Percentiles rank a stretch among this genome's conserved stretches.
Evolutionary conservation across 2,329 filamentous ascomycete species (phyloP).

Genomic region (Talaromyces sp.): DNA sequence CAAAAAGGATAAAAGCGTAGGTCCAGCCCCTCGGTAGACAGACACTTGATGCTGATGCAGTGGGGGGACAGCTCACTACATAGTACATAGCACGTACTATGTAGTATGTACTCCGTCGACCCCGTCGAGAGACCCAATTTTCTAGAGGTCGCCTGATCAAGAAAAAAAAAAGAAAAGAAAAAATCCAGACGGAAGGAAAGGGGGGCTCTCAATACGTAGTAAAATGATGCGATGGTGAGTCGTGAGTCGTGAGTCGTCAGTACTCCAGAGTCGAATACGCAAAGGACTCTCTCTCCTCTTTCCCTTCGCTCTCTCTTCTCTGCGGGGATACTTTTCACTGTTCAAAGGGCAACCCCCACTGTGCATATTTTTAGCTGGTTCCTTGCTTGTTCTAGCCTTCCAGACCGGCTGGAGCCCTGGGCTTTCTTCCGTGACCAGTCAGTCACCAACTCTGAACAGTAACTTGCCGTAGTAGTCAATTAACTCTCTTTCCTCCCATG

Average conservation of each 20-base stretch:
- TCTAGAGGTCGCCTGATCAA: constrained; percentile 31
- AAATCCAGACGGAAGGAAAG: constrained; percentile 9
- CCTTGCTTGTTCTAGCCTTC: constrained; percentile 7
- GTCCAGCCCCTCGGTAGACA: neutral
- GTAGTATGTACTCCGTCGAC: neutral
- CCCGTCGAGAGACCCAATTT: constrained; percentile 1
- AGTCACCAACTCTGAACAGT: too few species aligned
- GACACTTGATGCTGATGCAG: neutral
- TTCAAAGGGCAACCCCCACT: neutral
- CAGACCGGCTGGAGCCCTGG: neutral
- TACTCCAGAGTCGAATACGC: neutral
- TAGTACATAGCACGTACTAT: too few species aligned
- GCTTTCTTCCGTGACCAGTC: neutral
- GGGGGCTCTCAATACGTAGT: too few species aligned
- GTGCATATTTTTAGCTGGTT: neutral
- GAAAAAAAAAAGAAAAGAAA: constrained; percentile 32
- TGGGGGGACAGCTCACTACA: constrained; percentile 11
- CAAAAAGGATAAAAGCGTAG: neutral
- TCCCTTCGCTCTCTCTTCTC: too few species aligned
- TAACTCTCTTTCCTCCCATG: too few species aligned
- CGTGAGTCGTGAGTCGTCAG: too few species aligned
- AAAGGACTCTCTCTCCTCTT: too few species aligned
- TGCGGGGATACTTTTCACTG: neutral
- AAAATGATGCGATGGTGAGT: neutral
- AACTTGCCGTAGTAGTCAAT: too few species aligned